Base-by-base conservation (phyloP, 331 rosid genomes). In the Quercus lobata region DNA sequence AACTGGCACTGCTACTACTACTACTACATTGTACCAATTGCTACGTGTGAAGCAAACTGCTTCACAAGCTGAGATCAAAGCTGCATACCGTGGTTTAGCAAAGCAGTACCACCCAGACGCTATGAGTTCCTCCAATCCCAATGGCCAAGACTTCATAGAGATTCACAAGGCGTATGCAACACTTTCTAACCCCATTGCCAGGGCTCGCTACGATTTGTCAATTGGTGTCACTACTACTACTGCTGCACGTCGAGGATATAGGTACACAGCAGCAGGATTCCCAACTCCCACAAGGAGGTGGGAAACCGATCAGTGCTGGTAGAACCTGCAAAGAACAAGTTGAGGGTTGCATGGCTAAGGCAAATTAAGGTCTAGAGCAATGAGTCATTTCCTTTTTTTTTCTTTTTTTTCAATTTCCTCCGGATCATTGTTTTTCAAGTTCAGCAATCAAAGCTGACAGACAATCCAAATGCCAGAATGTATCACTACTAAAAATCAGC, bases 271-370 rank as follows among this genome's bases (percentile, higher is more conserved):
- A 19, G 22, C 22, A 63, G 70, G 44, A 63, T 63, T 63, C 70
- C 21, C n/a, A 15, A 16, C 21, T 29, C 70, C 29, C 29, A 27
- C 29, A 27, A 27, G 29, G 29, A 27, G 29, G 29, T 27, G 70
- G 70, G 70, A 63, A 63, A 63, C 70, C 18, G 44, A 63, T 63
- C 70, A 63, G 21, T 63, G 70, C 70, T 63, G 70, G 70, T 63
- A 29, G 27, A 63, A 2, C 3, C 46, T 41, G 11, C 46, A 41
- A 8, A 41, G 46, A 41, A 41, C 2, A 41, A 41, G 46, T 41
- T 8, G 46, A 2, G 46, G 46, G 46, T 41, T 41, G 46, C 46
- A 41, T 8, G 46, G 46, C 46, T 8, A 8, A 41, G 46, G 46
- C 46, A 8, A 8, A 41, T 41, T 41, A 41, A 8, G 46, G 46